These are phyloP conservation scores for Aspergillus campestris DNA, from an alignment of 495 filamentous ascomycete genomes.

Conservation along the genomic window DNA sequence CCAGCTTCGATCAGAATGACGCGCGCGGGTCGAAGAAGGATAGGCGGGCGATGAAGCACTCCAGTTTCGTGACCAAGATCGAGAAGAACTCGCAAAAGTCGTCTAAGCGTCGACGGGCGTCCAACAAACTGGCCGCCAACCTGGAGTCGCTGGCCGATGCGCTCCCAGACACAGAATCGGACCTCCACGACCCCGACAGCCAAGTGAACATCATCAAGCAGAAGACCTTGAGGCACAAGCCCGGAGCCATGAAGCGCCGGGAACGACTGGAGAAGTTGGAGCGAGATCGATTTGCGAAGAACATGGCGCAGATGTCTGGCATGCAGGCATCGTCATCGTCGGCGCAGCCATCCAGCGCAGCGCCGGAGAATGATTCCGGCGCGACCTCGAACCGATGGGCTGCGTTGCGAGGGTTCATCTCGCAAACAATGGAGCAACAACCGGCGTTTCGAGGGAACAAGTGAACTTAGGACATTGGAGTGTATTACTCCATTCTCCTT, in stretches of 20 bases:
- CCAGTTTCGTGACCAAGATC: slow-evolving; percentile 65
- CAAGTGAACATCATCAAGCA: slow-evolving; percentile 49
- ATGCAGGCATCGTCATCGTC: slow-evolving; percentile 13
- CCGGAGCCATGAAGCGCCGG: slow-evolving; percentile 75
- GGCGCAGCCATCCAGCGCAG: slow-evolving; percentile 3
- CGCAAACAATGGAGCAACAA: slow-evolving; percentile 66
- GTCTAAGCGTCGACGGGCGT: slow-evolving; percentile 55
- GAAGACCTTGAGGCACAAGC: slow-evolving; percentile 60
- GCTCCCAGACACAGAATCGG: slow-evolving; percentile 49
- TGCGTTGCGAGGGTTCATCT: slow-evolving; percentile 59
- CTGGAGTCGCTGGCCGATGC: slow-evolving; percentile 72
- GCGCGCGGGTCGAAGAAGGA: slow-evolving; percentile 65
- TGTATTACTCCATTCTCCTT: background rate
- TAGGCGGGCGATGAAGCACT: slow-evolving; percentile 69
- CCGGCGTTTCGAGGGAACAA: slow-evolving; percentile 47
- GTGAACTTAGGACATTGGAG: slow-evolving; percentile 5
- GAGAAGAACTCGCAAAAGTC: slow-evolving; percentile 48
- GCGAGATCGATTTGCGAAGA: slow-evolving; percentile 72
- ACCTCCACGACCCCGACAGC: slow-evolving; percentile 23
- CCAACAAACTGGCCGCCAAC: slow-evolving; percentile 68
- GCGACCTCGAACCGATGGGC: slow-evolving; percentile 56
- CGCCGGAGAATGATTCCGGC: slow-evolving; percentile 12
- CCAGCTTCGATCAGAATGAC: slow-evolving; percentile 25
- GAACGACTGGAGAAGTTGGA: slow-evolving; percentile 70
- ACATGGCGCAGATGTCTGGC: slow-evolving; percentile 56